Evolutionary conservation across 2,329 filamentous ascomycete species (phyloP).

Genomic region (Nigrospora osmanthi): DNA sequence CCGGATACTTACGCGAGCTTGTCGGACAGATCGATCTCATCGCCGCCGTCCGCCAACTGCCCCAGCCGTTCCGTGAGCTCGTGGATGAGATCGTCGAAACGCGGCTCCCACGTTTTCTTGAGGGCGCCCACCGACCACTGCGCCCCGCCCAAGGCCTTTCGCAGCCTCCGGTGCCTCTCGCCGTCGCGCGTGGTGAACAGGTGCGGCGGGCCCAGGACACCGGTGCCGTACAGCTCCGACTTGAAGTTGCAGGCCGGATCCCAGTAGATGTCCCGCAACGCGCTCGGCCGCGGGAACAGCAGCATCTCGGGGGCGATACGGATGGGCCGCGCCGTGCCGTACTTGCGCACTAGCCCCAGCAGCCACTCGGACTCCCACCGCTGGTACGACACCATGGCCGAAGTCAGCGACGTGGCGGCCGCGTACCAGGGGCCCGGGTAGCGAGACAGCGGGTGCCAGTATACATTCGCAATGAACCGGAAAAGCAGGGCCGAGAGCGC

Average conservation of each 20-base stretch:
- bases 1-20: constrained; percentile 18
- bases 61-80: constrained; percentile 22
- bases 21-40: constrained; percentile 21
- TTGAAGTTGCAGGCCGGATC: constrained; percentile 26
- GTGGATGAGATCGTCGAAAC: constrained; percentile 23
- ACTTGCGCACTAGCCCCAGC: constrained; percentile 11
- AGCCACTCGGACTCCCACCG: constrained; percentile 13
- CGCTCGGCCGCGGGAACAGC: constrained; percentile 24
- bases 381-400: constrained; percentile 9
- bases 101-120: constrained; percentile 26
- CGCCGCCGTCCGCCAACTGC: constrained; percentile 14
- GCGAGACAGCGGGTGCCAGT: constrained; percentile 11
- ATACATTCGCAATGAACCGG: constrained; percentile 8
- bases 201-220: constrained; percentile 24
- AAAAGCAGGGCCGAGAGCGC: neutral
- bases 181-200: constrained; percentile 20
- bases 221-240: constrained; percentile 22
- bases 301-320: constrained; percentile 27
- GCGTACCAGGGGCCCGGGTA: constrained; percentile 13
- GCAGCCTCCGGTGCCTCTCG: constrained; percentile 22
- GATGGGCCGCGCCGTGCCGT: constrained; percentile 21
- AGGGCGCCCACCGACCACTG: constrained; percentile 26
- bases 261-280: constrained; percentile 30
- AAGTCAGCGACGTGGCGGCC: constrained; percentile 10
- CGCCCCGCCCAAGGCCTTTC: constrained; percentile 23